Conservation (phyloP, 1,139 yeast genomes). For the Torulaspora pretoriensis region DNA sequence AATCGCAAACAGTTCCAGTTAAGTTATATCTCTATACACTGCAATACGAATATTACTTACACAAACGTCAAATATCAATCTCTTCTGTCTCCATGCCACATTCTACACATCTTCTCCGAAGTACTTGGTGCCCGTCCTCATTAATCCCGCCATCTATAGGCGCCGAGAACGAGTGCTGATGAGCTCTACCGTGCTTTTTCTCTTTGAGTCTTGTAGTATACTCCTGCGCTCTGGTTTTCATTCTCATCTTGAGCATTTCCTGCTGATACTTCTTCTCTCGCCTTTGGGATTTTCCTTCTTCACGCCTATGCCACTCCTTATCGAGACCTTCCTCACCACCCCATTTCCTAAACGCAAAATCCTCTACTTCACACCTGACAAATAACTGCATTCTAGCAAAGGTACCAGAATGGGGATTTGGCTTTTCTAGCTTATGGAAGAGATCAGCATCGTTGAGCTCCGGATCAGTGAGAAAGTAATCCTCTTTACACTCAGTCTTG, state of each 20-base stretch:
- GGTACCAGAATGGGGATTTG: conserved; percentile 88
- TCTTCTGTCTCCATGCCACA: conserved; percentile 90
- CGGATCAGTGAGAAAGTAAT: conserved; percentile 87
- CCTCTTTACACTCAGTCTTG: conserved; percentile 92
- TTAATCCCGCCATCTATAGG: conserved; percentile 43
- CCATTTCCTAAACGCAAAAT: conserved; percentile 91
- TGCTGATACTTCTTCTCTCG: conserved; percentile 75
- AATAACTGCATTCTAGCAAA: conserved; percentile 91
- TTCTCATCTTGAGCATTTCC: conserved; percentile 78
- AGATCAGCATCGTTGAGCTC: conserved; percentile 70
- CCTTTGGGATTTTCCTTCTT: conserved; percentile 62
- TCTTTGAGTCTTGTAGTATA: conserved; percentile 65
- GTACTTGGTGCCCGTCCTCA: conserved; percentile 45
- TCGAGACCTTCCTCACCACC: conserved; percentile 86
- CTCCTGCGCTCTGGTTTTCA: conserved; percentile 89
- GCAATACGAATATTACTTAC: too few relatives aligned
- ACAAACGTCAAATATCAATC: conserved; percentile 37
- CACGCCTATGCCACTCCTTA: conserved; percentile 86
- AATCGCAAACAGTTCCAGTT: too few relatives aligned
- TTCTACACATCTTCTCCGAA: conserved; percentile 61
- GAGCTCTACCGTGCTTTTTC: conserved; percentile 50
- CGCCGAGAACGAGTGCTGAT: conserved; percentile 76
- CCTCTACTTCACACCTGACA: conserved; percentile 84
- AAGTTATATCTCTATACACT: too few relatives aligned
- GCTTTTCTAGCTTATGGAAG: conserved; percentile 76